phyloP scores from a whole-genome alignment of 1,284 basidiomycete species.

The Kwoniella shivajii region DNA sequence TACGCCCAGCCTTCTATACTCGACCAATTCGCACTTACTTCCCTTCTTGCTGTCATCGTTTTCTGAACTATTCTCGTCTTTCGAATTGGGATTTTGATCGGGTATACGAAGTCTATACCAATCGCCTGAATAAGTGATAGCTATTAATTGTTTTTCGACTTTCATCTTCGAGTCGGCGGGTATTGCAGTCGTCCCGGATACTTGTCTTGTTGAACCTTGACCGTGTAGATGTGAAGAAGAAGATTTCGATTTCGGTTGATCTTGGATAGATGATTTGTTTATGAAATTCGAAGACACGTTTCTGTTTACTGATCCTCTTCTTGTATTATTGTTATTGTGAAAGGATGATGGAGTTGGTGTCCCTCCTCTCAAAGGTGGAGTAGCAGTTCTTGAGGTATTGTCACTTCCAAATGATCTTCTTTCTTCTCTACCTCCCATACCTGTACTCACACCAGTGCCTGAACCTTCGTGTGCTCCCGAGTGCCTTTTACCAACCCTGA shows the following conservation, averaged over 20 bases:
- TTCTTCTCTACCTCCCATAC: conserved; percentile 33
- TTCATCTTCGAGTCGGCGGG: neutral
- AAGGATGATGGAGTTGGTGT: conserved; percentile 14
- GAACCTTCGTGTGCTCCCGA: neutral
- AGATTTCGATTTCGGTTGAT: neutral
- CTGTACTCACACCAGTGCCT: neutral
- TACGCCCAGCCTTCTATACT: conserved; percentile 47
- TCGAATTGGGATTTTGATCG: conserved; percentile 8
- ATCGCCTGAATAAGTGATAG: conserved; percentile 83
- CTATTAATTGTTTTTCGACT: conserved; percentile 74
- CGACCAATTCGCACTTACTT: conserved; percentile 45
- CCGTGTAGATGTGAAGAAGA: neutral
- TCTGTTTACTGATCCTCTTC: neutral
- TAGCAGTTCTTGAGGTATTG: conserved; percentile 22
- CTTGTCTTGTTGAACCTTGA: neutral
- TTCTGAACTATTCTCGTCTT: conserved; percentile 10
- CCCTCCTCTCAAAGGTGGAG: conserved; percentile 8
- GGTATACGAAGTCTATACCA: conserved; percentile 87
- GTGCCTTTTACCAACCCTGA: neutral
- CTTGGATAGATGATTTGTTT: conserved; percentile 1
- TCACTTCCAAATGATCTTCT: conserved; percentile 29
- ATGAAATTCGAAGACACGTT: conserved; percentile 1
- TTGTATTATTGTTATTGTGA: neutral
- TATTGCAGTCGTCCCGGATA: neutral
- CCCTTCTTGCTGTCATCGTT: conserved; percentile 6